A percentile compares a stretch with the other conserved stretches of the same genome.
phyloP scores from a whole-genome alignment of 331 rosid species.

The Stylosanthes scabra region DNA sequence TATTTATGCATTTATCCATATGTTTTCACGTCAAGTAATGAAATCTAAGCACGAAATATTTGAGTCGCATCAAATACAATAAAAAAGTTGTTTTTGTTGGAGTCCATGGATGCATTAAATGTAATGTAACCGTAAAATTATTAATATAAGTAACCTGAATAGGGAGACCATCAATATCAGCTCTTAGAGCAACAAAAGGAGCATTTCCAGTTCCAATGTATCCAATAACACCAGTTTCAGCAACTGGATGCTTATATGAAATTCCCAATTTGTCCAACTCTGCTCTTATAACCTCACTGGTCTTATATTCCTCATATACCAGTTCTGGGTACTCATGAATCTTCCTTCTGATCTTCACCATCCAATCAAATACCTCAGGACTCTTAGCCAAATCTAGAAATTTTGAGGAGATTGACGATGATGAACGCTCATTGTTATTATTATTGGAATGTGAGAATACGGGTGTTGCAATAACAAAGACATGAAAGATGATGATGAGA shows the following conservation, averaged over 20 bases:
- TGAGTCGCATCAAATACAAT: no score
- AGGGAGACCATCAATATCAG: constrained; percentile 94
- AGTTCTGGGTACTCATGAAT: constrained; percentile 82
- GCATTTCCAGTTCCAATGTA: constrained; percentile 67
- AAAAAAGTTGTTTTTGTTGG: no score
- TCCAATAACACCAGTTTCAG: constrained; percentile 77
- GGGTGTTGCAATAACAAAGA: constrained; percentile 38
- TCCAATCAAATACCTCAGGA: constrained; percentile 67
- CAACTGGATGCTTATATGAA: constrained; percentile 66
- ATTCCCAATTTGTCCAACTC: constrained; percentile 69
- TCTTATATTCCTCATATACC: constrained; percentile 73
- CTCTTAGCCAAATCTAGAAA: constrained; percentile 60
- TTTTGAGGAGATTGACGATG: background rate
- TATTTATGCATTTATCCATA: no score
- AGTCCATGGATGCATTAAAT: no score
- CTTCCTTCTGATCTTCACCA: constrained; percentile 76
- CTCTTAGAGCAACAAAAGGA: constrained; percentile 88
- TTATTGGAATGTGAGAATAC: constrained; percentile 16
- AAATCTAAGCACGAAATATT: no score
- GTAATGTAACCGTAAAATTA: no score
- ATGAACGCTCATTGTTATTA: no score
- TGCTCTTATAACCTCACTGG: constrained; percentile 69
- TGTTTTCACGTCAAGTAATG: no score
- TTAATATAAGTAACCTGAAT: constrained; percentile 52
- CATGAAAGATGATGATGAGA: constrained; percentile 37